phyloP scores from a whole-genome alignment of 345 rosid genomes.

The Psidium friedrichsthalianum region DNA sequence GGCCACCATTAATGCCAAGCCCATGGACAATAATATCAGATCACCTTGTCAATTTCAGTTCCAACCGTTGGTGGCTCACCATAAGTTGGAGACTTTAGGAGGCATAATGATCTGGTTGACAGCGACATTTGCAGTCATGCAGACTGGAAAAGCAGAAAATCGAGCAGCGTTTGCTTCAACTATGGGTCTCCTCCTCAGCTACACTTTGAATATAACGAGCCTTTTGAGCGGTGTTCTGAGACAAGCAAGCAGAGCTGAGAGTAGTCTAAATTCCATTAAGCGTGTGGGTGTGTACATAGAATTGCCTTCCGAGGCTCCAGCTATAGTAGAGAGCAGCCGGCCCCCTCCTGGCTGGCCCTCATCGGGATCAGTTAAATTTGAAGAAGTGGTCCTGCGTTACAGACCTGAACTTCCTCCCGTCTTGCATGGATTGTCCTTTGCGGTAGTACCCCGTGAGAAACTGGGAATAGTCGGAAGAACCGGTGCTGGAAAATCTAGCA shows the following conservation, averaged over 20 bases:
- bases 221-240: constrained; percentile 73
- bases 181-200: constrained; percentile 95
- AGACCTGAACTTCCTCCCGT: constrained; percentile 91
- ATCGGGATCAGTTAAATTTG: constrained; percentile 60
- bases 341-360: constrained; percentile 90
- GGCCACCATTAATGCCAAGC: constrained; percentile 66
- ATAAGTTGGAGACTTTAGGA: constrained; percentile 74
- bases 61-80: constrained; percentile 93
- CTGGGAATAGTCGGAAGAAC: constrained; percentile 97
- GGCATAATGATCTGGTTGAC: constrained; percentile 95
- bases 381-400: constrained; percentile 75
- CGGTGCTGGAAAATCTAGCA: constrained; percentile 93
- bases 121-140: constrained; percentile 84
- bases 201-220: constrained; percentile 72
- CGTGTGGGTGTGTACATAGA: constrained; percentile 82
- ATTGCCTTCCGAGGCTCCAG: constrained; percentile 79
- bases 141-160: constrained; percentile 53
- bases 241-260: constrained; percentile 91
- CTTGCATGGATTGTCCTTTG: constrained; percentile 63
- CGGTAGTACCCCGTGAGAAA: constrained; percentile 61
- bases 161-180: constrained; percentile 67
- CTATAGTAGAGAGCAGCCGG: constrained; percentile 43
- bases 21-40: constrained; percentile 90
- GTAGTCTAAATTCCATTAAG: constrained; percentile 90
- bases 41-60: constrained; percentile 71